Conservation (phyloP, 345 rosid species). For the Bruguiera gymnorhiza region DNA sequence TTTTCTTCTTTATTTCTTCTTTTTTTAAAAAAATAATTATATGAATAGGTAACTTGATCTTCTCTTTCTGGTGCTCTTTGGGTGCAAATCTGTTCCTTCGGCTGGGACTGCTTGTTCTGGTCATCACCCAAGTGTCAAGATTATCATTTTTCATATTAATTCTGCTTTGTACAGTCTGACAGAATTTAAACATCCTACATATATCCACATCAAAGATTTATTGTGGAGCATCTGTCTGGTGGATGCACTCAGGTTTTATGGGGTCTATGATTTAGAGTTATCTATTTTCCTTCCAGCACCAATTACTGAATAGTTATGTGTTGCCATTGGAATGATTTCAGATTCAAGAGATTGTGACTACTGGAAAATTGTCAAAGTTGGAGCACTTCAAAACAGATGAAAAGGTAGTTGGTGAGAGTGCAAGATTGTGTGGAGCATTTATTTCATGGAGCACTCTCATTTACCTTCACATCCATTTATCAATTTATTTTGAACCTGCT, state of each 20-base stretch:
- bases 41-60: not conserved
- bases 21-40: too few species aligned
- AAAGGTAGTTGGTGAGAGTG: conserved; percentile 46
- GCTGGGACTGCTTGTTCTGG: not conserved
- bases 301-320: not conserved
- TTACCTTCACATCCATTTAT: not conserved
- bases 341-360: conserved; percentile 92
- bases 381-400: conserved; percentile 94
- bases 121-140: not conserved
- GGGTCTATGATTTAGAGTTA: not conserved
- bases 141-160: not conserved
- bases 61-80: not conserved
- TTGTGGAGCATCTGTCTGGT: not conserved
- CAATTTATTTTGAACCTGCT: too few species aligned
- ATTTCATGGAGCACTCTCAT: not conserved
- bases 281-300: not conserved
- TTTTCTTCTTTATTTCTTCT: conserved; percentile 2
- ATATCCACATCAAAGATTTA: not conserved
- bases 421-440: too few species aligned
- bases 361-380: conserved; percentile 84
- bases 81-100: not conserved
- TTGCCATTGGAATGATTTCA: conserved; percentile 31
- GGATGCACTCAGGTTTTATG: not conserved
- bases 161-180: not conserved
- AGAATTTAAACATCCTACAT: not conserved